Evolutionary conservation across 768 basidiomycete species (phyloP).

Genomic region (Tricholoma furcatifolium): DNA sequence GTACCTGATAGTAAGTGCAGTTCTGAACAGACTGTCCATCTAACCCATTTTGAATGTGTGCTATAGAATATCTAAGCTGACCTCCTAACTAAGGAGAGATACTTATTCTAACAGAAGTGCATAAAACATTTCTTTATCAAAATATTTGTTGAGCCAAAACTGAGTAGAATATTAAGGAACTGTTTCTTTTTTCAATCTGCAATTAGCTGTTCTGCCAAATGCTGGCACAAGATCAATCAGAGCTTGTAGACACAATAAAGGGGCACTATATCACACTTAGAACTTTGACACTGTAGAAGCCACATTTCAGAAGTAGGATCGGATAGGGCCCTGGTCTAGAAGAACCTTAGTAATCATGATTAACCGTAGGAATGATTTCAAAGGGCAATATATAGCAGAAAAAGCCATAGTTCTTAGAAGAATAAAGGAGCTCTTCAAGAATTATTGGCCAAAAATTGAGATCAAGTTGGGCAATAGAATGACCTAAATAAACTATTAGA

Average conservation of each 20-base stretch:
- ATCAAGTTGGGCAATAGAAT: conserved; percentile 9
- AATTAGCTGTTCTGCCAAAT: conserved; percentile 15
- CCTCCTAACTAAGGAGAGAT: no score
- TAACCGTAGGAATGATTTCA: no score
- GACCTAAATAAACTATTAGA: no score
- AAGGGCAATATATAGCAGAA: conserved; percentile 19
- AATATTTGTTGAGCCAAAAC: no score
- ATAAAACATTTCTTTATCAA: conserved; percentile 17
- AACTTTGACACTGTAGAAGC: no score
- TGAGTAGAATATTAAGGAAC: conserved; percentile 5
- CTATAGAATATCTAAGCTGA: no score
- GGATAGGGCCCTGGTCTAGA: conserved; percentile 4
- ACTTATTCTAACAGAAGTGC: not conserved
- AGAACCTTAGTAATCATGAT: no score
- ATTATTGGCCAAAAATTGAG: conserved; percentile 13
- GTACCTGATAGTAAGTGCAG: no score
- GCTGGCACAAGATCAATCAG: conserved; percentile 11
- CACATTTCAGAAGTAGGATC: conserved; percentile 5
- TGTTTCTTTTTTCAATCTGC: conserved; percentile 2
- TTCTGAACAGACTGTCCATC: no score
- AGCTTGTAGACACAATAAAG: conserved; percentile 4
- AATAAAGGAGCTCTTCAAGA: no score
- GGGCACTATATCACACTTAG: conserved; percentile 14
- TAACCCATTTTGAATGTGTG: no score
- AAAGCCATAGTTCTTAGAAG: no score